Evolutionary conservation across 768 basidiomycete genomes (phyloP), one percentile per base, ranked within the genome.

Genomic region (Phanerochaete carnosa): DNA sequence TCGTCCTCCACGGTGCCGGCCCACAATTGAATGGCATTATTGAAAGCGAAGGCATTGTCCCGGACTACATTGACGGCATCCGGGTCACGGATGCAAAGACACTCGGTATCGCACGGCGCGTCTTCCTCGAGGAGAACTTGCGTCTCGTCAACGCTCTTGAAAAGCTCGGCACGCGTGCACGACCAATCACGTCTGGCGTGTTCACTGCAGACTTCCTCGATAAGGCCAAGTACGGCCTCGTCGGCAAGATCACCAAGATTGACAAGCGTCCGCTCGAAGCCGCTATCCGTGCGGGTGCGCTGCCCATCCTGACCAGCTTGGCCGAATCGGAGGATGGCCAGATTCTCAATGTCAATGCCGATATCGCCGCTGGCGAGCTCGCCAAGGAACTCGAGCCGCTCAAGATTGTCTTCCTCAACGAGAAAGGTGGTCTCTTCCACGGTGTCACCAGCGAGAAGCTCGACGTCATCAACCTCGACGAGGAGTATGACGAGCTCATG

Each of bases 341-440:
- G 74, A 95, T 99, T 67, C 81, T 98, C 64, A 99, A 99, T 69
- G 97, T 99, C 73, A 99, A 98, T 70, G 97, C 97, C 23, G 97
- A 99, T 72, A 92, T 98, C 63, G 97, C 97, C 1, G 96, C 97
- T 0, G 97, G 96, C 43, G 97, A 99, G 75, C 84, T 99, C 22
- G 91, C 96, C 7, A 97, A 98, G 77, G 96, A 98, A 73, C 81
- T 99, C 26, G 96, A 98, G 75, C 97, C 97, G 23, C 86, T 96
- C 79, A 99, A 98, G 79, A 98, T 98, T 53, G 96, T 99, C 32
- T 98, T 95, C 77, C 73, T 99, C 70, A 97, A 98, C 72, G 97
- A 99, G 69, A 98, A 98, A 77, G 97, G 97, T 61, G 97, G 97
- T 30, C 80, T 99, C 66, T 98, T 89, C 86, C 97, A 99, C 70